Percentiles rank a stretch among this genome's conserved stretches.
These are phyloP conservation scores for Stenocarpella maydis DNA, from an alignment of 2,329 filamentous ascomycete genomes.

Conservation along the genomic window DNA sequence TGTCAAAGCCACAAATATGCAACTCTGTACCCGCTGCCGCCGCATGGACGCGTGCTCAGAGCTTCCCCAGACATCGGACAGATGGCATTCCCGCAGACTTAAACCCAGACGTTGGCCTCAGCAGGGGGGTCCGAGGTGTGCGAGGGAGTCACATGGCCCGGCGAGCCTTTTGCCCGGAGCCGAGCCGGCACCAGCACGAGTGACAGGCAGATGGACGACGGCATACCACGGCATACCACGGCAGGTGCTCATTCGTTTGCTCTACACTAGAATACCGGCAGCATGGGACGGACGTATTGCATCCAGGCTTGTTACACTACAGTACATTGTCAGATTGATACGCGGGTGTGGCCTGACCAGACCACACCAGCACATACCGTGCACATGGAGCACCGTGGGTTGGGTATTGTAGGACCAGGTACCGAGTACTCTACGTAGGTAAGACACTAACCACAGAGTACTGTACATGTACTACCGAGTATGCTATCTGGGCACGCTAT, in stretches of 20 bases:
- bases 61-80: conserved; percentile 2
- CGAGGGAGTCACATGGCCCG: no score
- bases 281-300: neutral
- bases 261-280: conserved; percentile 18
- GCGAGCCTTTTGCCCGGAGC: conserved; percentile 10
- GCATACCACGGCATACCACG: neutral
- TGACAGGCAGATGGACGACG: neutral
- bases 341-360: conserved; percentile 8
- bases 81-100: neutral
- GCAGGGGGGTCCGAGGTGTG: no score
- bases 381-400: conserved; percentile 15
- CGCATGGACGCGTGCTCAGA: no score
- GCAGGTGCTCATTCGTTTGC: neutral
- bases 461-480: no score
- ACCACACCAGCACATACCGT: conserved; percentile 11
- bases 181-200: neutral
- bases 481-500: no score
- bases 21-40: no score
- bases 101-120: no score
- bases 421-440: no score
- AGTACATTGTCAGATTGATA: no score
- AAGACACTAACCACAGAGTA: no score
- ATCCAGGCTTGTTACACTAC: neutral
- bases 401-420: conserved; percentile 10
- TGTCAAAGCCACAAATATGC: neutral